Percentiles rank a stretch among this genome's conserved stretches.
Evolutionary conservation across 148 eudicot species (phyloP).

Genomic region (Fallopia convolvulus): DNA sequence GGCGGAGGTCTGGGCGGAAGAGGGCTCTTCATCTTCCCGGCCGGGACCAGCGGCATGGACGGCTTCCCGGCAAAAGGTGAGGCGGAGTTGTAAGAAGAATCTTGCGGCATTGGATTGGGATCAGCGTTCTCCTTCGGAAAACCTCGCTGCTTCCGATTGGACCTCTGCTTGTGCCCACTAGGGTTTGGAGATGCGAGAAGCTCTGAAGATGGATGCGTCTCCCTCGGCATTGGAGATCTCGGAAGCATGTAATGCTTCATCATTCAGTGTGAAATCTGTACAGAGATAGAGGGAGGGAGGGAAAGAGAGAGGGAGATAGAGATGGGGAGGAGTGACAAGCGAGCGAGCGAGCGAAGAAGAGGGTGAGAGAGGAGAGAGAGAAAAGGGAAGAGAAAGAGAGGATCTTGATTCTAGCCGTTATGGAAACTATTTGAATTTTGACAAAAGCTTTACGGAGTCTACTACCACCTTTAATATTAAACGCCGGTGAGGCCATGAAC

Average conservation of each 20-base stretch:
- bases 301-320: conserved; percentile 1
- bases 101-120: conserved; percentile 16
- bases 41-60: conserved; percentile 16
- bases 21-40: conserved; percentile 37
- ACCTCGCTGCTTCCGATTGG: conserved; percentile 40
- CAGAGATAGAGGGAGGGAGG: neutral
- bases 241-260: conserved; percentile 77
- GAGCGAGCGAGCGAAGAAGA: conserved; percentile 6
- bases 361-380: conserved; percentile 16
- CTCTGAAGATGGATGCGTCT: conserved; percentile 27
- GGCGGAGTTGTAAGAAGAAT: neutral
- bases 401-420: conserved; percentile 15
- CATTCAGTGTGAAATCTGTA: conserved; percentile 9
- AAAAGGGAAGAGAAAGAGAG: neutral
- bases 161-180: conserved; percentile 29
- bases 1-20: conserved; percentile 70
- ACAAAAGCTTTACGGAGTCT: neutral
- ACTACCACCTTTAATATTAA: neutral
- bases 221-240: conserved; percentile 36
- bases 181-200: conserved; percentile 41
- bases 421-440: neutral
- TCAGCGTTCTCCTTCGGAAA: conserved; percentile 58
- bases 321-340: conserved; percentile 7
- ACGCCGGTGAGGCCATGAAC: neutral
- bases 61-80: conserved; percentile 21